phyloP scores from a whole-genome alignment of 2,329 filamentous ascomycete species.

The Orbilia javanica region DNA sequence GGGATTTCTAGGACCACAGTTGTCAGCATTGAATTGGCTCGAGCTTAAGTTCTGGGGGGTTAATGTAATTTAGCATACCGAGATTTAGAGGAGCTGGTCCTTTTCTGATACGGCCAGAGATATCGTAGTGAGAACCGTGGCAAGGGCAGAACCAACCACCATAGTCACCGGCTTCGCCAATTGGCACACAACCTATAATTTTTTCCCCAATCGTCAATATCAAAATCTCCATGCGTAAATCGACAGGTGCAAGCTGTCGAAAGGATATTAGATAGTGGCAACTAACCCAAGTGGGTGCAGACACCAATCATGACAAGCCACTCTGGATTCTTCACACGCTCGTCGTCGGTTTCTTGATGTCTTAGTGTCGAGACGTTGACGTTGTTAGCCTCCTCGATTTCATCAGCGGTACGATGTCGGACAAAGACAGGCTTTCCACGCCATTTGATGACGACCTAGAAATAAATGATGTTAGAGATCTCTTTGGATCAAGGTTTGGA shows the following conservation, averaged over 20 bases:
- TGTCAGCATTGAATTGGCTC: neutral
- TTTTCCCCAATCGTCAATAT: constrained; percentile 18
- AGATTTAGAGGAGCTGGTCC: constrained; percentile 97
- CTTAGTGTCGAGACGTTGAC: constrained; percentile 84
- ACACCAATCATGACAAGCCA: constrained; percentile 99
- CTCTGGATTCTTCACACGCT: constrained; percentile 97
- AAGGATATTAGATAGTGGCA: neutral
- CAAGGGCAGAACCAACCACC: constrained; percentile 99
- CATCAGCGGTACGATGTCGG: constrained; percentile 91
- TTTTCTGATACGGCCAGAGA: constrained; percentile 97
- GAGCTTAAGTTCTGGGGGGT: neutral
- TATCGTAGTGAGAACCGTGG: constrained; percentile 99
- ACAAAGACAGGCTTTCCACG: constrained; percentile 99
- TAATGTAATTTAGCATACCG: constrained; percentile 77
- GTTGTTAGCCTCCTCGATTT: constrained; percentile 95
- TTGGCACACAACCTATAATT: constrained; percentile 88
- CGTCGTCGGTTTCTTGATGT: constrained; percentile 89
- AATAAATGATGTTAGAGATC: neutral
- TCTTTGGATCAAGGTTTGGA: neutral
- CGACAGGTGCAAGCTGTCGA: constrained; percentile 8
- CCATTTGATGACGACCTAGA: constrained; percentile 99
- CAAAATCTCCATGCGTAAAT: neutral
- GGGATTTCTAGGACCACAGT: constrained; percentile 79
- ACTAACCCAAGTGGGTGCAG: constrained; percentile 86
- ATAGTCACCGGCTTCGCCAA: constrained; percentile 97